Evolutionary conservation across 228 moss, liverwort and hornwort species (phyloP), one percentile per base, ranked within the genome.

Genomic region (Sphagnum fallax): DNA sequence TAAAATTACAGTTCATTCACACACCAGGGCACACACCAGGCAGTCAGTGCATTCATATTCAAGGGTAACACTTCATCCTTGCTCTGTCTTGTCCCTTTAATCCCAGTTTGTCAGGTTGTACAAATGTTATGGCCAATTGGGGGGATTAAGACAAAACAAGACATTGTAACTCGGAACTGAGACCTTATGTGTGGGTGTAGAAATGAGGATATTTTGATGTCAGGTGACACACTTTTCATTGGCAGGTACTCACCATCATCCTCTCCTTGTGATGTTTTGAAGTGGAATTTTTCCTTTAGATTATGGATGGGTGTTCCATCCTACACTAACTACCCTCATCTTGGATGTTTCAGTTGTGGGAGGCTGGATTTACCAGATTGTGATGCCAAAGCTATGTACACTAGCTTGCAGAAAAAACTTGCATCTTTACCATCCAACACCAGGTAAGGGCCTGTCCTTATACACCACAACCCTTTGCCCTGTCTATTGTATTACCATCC

Each of bases 21-120:
- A 97, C 97, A n/a, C 97, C 97, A 50, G 97, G 97, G 53, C 97
- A 97, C 71, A 97, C 97, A 32, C 97, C 97, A 58, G 97, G 97
- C 57, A 97, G 97, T 81, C 97, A 97, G 73, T 97, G 97, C 71
- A 81, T 97, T 67, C 85, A 93, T 71, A 87, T 97, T 68, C 74
- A 87, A 50, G 78, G 81, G 84, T 81, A 73, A 5, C 16, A 48
- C 47, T 32, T 48, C 48, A 47, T 5, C 51, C 8, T 51, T 16
- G 32, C 13, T 7, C 67, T 55, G 55, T 55, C 12, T 55, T 55
- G 55, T 55, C 32, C 32, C 32, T 32, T 32, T 32, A 32, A 32
- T 32, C 1, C 32, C 32, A 32, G 32, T 32, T 32, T 32, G 32
- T 32, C 32, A 32, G 32, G 32, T 32, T 32, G 32, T 32, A 1